phyloP scores from a whole-genome alignment of 331 rosid genomes.

The Malus hybrid region DNA sequence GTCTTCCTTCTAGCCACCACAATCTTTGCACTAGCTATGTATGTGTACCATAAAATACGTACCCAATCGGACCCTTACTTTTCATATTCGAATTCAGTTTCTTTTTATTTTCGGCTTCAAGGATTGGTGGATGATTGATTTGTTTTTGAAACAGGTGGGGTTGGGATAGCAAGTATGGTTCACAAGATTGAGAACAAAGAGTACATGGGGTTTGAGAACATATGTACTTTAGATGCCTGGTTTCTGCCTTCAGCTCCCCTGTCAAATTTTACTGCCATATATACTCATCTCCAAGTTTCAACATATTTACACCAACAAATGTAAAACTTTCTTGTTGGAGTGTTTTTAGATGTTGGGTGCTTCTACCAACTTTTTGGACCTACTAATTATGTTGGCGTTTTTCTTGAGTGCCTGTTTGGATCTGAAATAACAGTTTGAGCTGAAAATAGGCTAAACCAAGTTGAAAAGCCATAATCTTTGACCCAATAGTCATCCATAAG shows the following conservation, averaged over 20 bases:
- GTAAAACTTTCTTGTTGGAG: not conserved
- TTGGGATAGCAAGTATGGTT: constrained; percentile 4
- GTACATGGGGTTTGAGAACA: too few species aligned
- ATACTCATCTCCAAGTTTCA: not conserved
- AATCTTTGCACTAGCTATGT: constrained; percentile 27
- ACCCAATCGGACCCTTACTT: not conserved
- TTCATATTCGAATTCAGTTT: not conserved
- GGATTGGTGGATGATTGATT: not conserved
- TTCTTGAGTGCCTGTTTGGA: too few species aligned
- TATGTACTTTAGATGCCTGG: too few species aligned
- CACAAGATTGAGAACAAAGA: not conserved
- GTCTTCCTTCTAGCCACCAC: constrained; percentile 25
- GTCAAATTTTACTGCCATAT: not conserved
- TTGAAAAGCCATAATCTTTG: too few species aligned
- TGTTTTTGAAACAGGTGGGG: constrained; percentile 19
- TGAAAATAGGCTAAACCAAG: too few species aligned
- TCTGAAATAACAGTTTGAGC: too few species aligned
- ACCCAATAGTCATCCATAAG: too few species aligned
- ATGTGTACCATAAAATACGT: too few species aligned
- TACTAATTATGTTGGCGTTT: too few species aligned
- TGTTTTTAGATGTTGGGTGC: not conserved
- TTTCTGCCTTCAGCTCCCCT: not conserved
- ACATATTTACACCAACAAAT: not conserved
- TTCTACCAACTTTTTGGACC: not conserved
- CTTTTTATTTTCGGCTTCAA: not conserved